Evolutionary conservation across 345 rosid genomes (phyloP).

Genomic region (Melaleuca quinquenervia): DNA sequence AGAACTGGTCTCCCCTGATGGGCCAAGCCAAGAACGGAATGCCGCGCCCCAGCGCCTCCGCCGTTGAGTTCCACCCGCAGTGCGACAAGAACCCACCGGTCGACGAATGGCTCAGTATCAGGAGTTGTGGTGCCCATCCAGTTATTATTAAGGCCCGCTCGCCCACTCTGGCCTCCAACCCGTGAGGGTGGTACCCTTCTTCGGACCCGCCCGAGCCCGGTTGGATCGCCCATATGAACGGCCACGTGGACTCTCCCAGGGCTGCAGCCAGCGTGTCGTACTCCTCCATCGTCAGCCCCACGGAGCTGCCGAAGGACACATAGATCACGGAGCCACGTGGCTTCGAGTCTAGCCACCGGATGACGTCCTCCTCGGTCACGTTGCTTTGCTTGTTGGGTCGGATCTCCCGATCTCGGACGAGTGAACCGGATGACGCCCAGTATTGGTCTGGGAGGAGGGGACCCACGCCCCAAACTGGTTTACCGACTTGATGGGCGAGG

Average conservation of each 20-base stretch:
- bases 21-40: slow-evolving; percentile 25
- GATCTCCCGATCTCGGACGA: slow-evolving; percentile 4
- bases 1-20: slow-evolving; percentile 23
- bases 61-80: slow-evolving; percentile 37
- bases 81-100: slow-evolving; percentile 30
- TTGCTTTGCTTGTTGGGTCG: slow-evolving; percentile 3
- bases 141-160: slow-evolving; percentile 21
- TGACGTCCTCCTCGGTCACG: slow-evolving; percentile 8
- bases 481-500: slow-evolving; percentile 5
- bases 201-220: not conserved
- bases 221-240: slow-evolving; percentile 22
- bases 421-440: slow-evolving; percentile 10
- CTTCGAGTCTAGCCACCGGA: slow-evolving; percentile 14
- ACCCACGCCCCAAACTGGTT: slow-evolving; percentile 29
- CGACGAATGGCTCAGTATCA: slow-evolving; percentile 26
- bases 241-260: slow-evolving; percentile 3
- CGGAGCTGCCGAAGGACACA: slow-evolving; percentile 13
- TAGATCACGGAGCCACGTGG: slow-evolving; percentile 14
- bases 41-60: slow-evolving; percentile 21
- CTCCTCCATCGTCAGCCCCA: not conserved
- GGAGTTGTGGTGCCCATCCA: slow-evolving; percentile 35
- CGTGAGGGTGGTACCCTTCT: slow-evolving; percentile 4
- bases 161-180: slow-evolving; percentile 4
- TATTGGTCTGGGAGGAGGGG: slow-evolving; percentile 20
- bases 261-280: not conserved